These are phyloP conservation scores for Teunomyces gatunensis DNA, from an alignment of 805 yeast species.

Conservation along the genomic window DNA sequence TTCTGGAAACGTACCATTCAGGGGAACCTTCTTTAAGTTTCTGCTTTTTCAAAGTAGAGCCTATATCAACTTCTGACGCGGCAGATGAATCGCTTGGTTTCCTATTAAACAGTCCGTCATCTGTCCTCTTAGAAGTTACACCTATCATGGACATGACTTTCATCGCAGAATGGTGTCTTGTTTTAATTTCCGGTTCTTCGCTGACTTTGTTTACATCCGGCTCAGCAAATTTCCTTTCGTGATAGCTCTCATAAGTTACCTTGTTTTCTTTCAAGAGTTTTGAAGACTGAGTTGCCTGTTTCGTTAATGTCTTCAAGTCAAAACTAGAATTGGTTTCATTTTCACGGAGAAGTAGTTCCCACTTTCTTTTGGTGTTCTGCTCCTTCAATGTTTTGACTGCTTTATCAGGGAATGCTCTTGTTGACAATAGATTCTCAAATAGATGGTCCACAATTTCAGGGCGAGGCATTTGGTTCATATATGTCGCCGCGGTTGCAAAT, in stretches of 20 bases:
- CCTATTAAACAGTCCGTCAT: slow-evolving; percentile 8
- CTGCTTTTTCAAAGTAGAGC: slow-evolving; percentile 14
- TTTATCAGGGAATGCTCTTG: slow-evolving; percentile 36
- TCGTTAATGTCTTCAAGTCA: slow-evolving; percentile 27
- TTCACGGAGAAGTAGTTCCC: slow-evolving; percentile 44
- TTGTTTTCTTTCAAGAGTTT: not conserved
- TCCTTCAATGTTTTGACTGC: slow-evolving; percentile 31
- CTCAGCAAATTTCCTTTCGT: not conserved
- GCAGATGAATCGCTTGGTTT: slow-evolving; percentile 9
- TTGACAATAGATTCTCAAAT: slow-evolving; percentile 38
- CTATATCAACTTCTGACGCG: slow-evolving; percentile 11
- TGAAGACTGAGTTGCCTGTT: slow-evolving; percentile 6
- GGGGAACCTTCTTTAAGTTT: slow-evolving; percentile 39
- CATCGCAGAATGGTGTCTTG: slow-evolving; percentile 9
- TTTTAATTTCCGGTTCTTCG: slow-evolving; percentile 1
- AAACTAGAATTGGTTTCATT: slow-evolving; percentile 36
- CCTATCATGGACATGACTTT: slow-evolving; percentile 11
- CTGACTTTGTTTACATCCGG: not conserved
- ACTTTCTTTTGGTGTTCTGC: slow-evolving; percentile 35
- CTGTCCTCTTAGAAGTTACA: slow-evolving; percentile 3
- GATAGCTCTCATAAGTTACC: not conserved
- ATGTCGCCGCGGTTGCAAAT: slow-evolving; percentile 31
- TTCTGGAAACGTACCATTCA: slow-evolving; percentile 38
- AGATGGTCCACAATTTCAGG: slow-evolving; percentile 35
- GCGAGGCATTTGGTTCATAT: slow-evolving; percentile 34